phyloP scores from a whole-genome alignment of 2,329 filamentous ascomycete species.

The Pestalotiopsis sp. region DNA sequence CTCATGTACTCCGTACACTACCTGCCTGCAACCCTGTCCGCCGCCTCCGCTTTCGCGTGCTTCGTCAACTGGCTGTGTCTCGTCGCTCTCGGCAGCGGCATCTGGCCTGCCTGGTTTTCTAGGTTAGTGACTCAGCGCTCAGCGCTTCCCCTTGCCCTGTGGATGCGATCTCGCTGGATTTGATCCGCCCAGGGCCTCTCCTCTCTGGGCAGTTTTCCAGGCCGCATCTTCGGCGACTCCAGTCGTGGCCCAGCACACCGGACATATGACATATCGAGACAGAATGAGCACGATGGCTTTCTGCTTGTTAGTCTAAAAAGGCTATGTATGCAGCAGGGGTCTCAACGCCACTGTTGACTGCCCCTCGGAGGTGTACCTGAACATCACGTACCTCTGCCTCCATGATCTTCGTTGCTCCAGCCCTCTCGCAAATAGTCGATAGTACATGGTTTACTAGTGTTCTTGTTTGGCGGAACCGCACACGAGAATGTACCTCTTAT shows the following conservation, averaged over 20 bases:
- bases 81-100: not conserved
- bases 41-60: slow-evolving; percentile 12
- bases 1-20: not conserved
- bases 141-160: not conserved
- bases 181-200: slow-evolving; percentile 21
- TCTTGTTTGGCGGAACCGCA: slow-evolving; percentile 21
- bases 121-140: slow-evolving; percentile 24
- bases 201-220: slow-evolving; percentile 21
- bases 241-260: slow-evolving; percentile 24
- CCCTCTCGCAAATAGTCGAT: slow-evolving; percentile 16
- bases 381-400: slow-evolving; percentile 22
- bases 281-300: slow-evolving; percentile 6
- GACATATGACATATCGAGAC: slow-evolving; percentile 16
- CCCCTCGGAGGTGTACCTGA: slow-evolving; percentile 23
- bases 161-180: slow-evolving; percentile 5
- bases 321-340: slow-evolving; percentile 29
- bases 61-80: not conserved
- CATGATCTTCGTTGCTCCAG: slow-evolving; percentile 20
- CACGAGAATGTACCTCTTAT: slow-evolving; percentile 21
- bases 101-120: not conserved
- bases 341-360: slow-evolving; percentile 33
- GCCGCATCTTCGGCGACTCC: slow-evolving; percentile 34
- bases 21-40: not conserved
- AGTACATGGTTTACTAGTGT: slow-evolving; percentile 24
- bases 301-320: slow-evolving; percentile 28